Base-by-base conservation (phyloP, 1,284 basidiomycete genomes). In the Schizophyllum amplum region DNA sequence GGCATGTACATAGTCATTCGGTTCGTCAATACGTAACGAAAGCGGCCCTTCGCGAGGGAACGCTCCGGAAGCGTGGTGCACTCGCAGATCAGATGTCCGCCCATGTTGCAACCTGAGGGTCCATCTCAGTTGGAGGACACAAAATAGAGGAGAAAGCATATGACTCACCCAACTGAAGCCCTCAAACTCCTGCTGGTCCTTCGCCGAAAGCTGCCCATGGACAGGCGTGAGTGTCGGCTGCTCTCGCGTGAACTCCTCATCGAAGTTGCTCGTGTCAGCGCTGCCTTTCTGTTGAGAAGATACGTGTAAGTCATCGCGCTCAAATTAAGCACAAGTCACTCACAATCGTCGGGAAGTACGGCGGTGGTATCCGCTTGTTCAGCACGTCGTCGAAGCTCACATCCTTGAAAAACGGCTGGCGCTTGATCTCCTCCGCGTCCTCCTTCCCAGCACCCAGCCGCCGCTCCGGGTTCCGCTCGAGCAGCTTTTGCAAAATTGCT, bases 141-240 rank as follows among this genome's bases (percentile, higher is more conserved):
- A 24, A 6, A n/a, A 15, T 24, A 15, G n/a, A 53, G 21, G 25
- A 4, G 17, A 24, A 51, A 15, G n/a, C 11, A 4, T 27, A 4
- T 13, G 49, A 59, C 72, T 58, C 64, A 87, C 87, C 89, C 94
- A 97, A 59, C 92, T 94, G 79, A 98, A 98, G 23, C 94, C 94
- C 61, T 90, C 87, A 75, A 98, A 98, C 73, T 97, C 94, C 61
- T 87, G 82, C 73, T 99, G 97, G 68, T 99, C 95, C 61, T 88
- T 86, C 47, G 89, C 72, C n/a, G 91, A 92, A 61, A 99, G 74
- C 63, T 98, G 94, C 26, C 91, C 92, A 68, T 99, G 95, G 24
- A 99, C 97, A 6, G 97, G 97, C 2, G 97, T 99, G 64, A 99
- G 76, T 15, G 95, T 99, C 4, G 97, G 97, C 69, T 98, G 92